These are phyloP conservation scores for Xylariaceae sp. DNA, from an alignment of 2,329 filamentous ascomycete species.

Conservation along the genomic window DNA sequence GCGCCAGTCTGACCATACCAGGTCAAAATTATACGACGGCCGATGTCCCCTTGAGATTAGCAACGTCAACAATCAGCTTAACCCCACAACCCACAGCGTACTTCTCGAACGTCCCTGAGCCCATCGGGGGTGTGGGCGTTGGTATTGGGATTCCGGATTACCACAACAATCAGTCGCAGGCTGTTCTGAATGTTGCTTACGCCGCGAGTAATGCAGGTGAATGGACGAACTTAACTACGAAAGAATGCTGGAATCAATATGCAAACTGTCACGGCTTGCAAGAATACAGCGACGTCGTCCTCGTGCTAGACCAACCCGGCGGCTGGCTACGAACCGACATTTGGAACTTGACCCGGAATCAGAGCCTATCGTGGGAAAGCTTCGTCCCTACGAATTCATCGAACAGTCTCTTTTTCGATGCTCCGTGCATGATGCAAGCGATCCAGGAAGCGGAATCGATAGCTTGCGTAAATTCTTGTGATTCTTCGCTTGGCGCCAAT, in stretches of 20 bases:
- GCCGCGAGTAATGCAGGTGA: not conserved
- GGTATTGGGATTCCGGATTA: not conserved
- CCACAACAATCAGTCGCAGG: not conserved
- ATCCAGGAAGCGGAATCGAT: no score
- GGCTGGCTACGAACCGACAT: constrained; percentile 22
- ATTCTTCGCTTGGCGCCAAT: no score
- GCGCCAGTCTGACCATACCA: constrained; percentile 10
- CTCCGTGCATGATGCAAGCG: constrained; percentile 19
- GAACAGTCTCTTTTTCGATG: constrained; percentile 19
- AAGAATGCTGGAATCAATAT: constrained; percentile 15
- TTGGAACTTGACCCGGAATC: constrained; percentile 18
- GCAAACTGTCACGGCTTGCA: constrained; percentile 14
- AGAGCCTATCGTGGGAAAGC: constrained; percentile 15
- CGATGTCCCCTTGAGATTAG: not conserved
- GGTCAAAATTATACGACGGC: not conserved
- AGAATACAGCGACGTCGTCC: constrained; percentile 11
- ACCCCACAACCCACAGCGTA: not conserved
- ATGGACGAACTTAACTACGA: constrained; percentile 2
- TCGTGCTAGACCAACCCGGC: constrained; percentile 15
- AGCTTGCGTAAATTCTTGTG: no score
- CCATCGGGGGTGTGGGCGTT: no score
- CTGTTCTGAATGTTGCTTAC: not conserved
- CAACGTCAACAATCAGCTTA: not conserved
- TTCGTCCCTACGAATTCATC: constrained; percentile 16
- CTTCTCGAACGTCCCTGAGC: no score